Evolutionary conservation across 2,329 filamentous ascomycete species (phyloP), one percentile per base, ranked within the genome.

Genomic region (Penicillium sp.): DNA sequence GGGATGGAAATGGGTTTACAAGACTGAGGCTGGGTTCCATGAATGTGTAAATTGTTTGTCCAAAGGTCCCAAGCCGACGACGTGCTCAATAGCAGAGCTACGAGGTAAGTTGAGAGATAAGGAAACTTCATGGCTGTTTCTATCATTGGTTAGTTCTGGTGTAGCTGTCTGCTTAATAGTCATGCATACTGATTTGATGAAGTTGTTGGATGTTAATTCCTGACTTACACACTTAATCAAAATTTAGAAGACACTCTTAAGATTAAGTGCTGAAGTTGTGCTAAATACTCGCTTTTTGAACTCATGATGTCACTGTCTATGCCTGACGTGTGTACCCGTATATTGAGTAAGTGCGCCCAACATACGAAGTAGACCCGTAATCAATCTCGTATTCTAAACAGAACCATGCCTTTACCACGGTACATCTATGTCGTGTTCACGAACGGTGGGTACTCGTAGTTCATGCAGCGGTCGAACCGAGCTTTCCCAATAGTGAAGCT

Each of bases 1-100:
- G 54, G 58, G 18, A 61, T 61, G 27, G 8, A 7, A 4, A 61
- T 45, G 15, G 51, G 1, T 33, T n/a, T 23, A 37, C 58, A 61
- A 6, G n/a, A 14, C 29, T 57, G 42, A 20, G 56, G 51, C 4
- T 6, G 37, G 8, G 37, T 27, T 23, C 56, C 56, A 5, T 40
- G 35, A 4, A 40, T 40, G n/a, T 20, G 2, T 40, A 6, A 5
- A 22, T 7, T 11, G 9, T 12, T 40, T 40, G 18, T 40, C 12
- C 8, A 4, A 40, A 40, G 35, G 2, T 40, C 9, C 35, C 35
- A 40, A 12, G n/a, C 35, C 12, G 18, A 40, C 5, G 35, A 12
- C 4, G n/a, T 40, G 35, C n/a, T 20, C 35, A 40, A n/a, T 11
- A 6, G 7, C 7, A 40, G 33, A 35, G 33, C 33, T 9, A 20